Percentiles rank a stretch among this genome's conserved stretches.
phyloP scores from a whole-genome alignment of 768 basidiomycete species.

The Naganishia friedmannii region DNA sequence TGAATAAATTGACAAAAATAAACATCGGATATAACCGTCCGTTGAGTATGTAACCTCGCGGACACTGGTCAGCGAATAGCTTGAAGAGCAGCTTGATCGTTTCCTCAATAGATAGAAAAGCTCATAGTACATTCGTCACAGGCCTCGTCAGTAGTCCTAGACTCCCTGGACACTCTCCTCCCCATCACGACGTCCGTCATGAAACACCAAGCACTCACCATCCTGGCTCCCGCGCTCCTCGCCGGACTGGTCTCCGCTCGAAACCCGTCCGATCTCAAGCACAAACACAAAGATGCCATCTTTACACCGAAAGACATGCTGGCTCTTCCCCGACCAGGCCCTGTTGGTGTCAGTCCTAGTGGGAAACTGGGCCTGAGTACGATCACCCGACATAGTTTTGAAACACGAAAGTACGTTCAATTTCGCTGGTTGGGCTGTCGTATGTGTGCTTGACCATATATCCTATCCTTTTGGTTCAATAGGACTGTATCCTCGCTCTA shows the following conservation, averaged over 20 bases:
- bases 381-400: conserved; percentile 27
- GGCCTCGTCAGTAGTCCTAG: background rate
- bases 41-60: background rate
- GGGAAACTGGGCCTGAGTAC: conserved; percentile 16
- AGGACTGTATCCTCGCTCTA: conserved; percentile 40
- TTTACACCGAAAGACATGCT: conserved; percentile 47
- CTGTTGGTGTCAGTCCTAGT: conserved; percentile 21
- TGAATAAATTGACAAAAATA: no score
- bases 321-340: conserved; percentile 30
- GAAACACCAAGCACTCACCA: background rate
- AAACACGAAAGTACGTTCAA: conserved; percentile 15
- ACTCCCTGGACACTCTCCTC: background rate
- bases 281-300: conserved; percentile 17
- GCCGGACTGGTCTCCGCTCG: conserved; percentile 6
- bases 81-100: background rate
- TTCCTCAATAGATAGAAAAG: background rate
- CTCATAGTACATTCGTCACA: background rate
- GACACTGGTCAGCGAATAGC: background rate
- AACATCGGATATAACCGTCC: background rate
- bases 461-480: background rate
- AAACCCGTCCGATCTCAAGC: background rate
- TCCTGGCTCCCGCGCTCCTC: background rate
- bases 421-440: no score
- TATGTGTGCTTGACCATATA: conserved; percentile 4
- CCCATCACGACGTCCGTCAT: background rate